These are phyloP conservation scores for Haplosporangium gracile DNA, from an alignment of 192 early-diverging fungal species.

Conservation along the genomic window DNA sequence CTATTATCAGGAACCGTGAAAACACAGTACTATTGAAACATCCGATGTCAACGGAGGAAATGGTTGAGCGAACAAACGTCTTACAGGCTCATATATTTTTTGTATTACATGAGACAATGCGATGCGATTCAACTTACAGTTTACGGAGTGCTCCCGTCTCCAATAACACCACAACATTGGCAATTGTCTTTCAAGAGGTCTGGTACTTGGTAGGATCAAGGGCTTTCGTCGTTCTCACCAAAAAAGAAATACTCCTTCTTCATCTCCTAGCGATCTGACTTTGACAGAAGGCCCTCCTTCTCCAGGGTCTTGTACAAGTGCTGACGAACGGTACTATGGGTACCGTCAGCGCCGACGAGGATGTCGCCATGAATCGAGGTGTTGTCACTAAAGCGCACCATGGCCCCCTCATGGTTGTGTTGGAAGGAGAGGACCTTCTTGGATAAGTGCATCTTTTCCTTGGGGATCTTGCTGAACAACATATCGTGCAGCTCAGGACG, in stretches of 20 bases:
- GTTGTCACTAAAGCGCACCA: not conserved
- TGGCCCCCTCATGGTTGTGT: not conserved
- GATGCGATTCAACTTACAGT: not conserved
- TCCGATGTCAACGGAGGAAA: too few relatives aligned
- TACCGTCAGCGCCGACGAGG: constrained; percentile 24
- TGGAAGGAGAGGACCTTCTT: constrained; percentile 6
- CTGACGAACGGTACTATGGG: constrained; percentile 6
- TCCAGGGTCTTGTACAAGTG: not conserved
- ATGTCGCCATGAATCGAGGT: constrained; percentile 4
- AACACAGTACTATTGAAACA: too few relatives aligned
- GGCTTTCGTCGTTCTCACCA: constrained; percentile 5
- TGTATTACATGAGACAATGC: not conserved
- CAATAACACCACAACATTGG: not conserved
- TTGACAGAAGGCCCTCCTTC: not conserved
- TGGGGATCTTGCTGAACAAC: not conserved
- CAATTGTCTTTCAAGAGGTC: not conserved
- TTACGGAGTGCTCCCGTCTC: not conserved
- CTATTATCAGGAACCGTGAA: constrained; percentile 13
- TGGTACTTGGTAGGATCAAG: not conserved
- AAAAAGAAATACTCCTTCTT: not conserved
- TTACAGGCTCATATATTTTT: too few relatives aligned
- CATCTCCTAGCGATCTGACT: not conserved
- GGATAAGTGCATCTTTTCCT: constrained; percentile 5
- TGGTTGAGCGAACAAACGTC: too few relatives aligned
- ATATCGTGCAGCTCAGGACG: constrained; percentile 13